Evolutionary conservation across 805 yeast species (phyloP).

Genomic region (Brettanomyces custersianus): DNA sequence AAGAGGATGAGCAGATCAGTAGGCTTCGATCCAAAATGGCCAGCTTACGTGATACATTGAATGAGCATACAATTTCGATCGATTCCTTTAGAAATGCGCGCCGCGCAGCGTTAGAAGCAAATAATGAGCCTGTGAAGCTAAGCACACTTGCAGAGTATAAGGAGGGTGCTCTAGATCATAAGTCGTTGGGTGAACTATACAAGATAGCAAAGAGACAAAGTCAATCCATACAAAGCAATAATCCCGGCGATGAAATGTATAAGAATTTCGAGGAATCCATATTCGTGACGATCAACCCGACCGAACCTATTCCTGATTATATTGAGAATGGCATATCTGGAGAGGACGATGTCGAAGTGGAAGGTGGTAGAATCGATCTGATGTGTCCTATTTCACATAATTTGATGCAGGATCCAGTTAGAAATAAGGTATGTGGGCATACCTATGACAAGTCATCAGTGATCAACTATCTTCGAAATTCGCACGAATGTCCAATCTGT

Average conservation of each 20-base stretch:
- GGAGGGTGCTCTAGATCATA: neutral
- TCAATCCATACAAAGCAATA: too few species aligned
- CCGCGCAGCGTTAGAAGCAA: too few species aligned
- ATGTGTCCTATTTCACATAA: conserved; percentile 58
- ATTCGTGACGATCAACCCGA: conserved; percentile 49
- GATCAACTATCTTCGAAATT: conserved; percentile 21
- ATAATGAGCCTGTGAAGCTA: too few species aligned
- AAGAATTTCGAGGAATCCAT: conserved; percentile 10
- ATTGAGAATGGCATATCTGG: conserved; percentile 24
- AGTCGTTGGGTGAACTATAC: too few species aligned
- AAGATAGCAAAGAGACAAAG: too few species aligned
- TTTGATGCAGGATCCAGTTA: conserved; percentile 44
- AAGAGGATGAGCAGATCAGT: conserved; percentile 9
- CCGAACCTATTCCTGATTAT: conserved; percentile 46
- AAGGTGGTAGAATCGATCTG: conserved; percentile 64
- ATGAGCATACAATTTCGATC: too few species aligned
- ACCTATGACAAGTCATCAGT: conserved; percentile 47
- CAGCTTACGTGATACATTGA: too few species aligned
- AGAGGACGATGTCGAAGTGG: conserved; percentile 50
- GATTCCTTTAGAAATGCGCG: too few species aligned
- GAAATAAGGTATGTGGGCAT: conserved; percentile 51
- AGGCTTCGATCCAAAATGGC: too few species aligned
- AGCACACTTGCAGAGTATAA: neutral
- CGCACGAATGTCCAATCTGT: conserved; percentile 52
- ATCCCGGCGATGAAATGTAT: neutral